Conservation (phyloP, 169 alveolate species). For the Babesia gibsoni region DNA sequence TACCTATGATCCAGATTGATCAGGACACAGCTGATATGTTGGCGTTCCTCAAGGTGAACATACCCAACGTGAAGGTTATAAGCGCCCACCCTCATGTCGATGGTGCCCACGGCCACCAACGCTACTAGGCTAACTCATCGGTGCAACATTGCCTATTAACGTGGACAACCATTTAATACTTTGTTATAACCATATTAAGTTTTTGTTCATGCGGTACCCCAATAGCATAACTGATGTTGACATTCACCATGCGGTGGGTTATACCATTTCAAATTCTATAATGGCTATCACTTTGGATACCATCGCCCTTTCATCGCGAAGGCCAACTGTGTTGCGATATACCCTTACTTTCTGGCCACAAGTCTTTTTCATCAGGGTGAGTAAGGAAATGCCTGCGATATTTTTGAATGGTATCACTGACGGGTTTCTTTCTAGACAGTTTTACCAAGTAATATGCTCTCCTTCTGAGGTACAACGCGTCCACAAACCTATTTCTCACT, state of each 20-base stretch:
- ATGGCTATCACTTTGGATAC: no score
- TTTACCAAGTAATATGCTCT: constrained; percentile 71
- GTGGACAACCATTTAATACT: neutral
- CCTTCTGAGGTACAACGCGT: constrained; percentile 72
- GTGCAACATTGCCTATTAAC: neutral
- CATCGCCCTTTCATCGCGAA: neutral
- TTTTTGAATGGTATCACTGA: constrained; percentile 67
- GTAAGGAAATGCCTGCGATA: constrained; percentile 70
- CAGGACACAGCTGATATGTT: constrained; percentile 88
- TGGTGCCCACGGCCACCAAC: constrained; percentile 42
- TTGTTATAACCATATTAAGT: neutral
- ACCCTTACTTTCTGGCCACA: constrained; percentile 81
- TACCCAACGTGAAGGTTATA: constrained; percentile 76
- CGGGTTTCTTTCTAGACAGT: constrained; percentile 69
- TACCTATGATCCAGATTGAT: constrained; percentile 83
- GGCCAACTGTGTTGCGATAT: constrained; percentile 73
- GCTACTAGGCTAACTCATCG: constrained; percentile 12
- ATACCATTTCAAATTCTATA: no score
- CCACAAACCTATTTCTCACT: constrained; percentile 70
- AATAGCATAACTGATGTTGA: no score
- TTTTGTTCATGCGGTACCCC: no score
- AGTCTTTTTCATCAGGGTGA: constrained; percentile 72
- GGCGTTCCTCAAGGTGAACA: constrained; percentile 74
- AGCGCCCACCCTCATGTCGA: constrained; percentile 50
- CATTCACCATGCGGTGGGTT: no score